Evolutionary conservation across 768 basidiomycete species (phyloP), one percentile per base, ranked within the genome.

Genomic region (Rhizopogon vinicolor): DNA sequence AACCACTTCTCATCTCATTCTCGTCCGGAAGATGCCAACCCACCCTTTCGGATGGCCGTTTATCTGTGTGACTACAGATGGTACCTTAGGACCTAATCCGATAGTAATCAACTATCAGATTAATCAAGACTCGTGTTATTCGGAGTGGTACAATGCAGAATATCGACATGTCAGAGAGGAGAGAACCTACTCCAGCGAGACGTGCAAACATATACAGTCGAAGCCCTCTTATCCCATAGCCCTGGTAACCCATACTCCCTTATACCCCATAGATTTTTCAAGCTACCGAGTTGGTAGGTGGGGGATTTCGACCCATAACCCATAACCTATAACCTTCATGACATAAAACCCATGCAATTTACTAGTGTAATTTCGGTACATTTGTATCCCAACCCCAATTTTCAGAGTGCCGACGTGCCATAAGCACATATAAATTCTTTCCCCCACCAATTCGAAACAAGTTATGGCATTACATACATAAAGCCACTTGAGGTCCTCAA

Each of bases 401-500:
- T 25, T 25, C 25, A 25, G 25, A 25, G 3, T 25, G 25, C 25
- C 25, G 25, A 25, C 3, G 25, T 25, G 25, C 25, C 25, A 25
- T 25, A 25, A 25, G 25, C 25, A 25, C 25, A 25, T 25, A 25
- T 25, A 25, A 25, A 25, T 25, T 25, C 2, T 25, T 25, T 25
- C 25, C 3, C 25, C 25, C 25, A 25, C 25, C 25, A 25, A 25
- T 25, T 51, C n/a, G 29, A 19, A 28, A 56, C 44, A 53, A 53
- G 58, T 33, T 53, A 44, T 52, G 40, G 41, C n/a, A 31, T 18
- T 53, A 60, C n/a, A n/a, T n/a, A n/a, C n/a, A n/a, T n/a, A n/a
- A 56, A 49, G 41, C 51, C 53, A 8, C n/a, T 66, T 18, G 37
- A 58, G 0, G 12, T 57, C 25, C 60, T 68, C 1, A 57, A 61